Evolutionary conservation across 345 rosid genomes (phyloP).

Genomic region (Sonneratia alba): DNA sequence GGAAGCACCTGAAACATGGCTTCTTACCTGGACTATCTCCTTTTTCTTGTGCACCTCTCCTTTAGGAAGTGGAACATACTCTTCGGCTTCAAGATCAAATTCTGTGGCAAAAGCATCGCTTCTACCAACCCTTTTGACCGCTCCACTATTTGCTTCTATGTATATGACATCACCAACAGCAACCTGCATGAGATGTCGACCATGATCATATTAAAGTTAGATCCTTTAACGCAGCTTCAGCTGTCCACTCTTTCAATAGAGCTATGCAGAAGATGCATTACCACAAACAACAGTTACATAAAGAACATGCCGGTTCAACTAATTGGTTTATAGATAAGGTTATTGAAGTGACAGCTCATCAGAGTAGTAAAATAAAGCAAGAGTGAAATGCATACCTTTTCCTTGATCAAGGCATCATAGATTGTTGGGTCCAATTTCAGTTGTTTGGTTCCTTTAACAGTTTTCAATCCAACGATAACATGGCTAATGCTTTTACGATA

Average conservation of each 20-base stretch:
- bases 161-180: conserved; percentile 98
- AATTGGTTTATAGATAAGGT: no score
- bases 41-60: conserved; percentile 99
- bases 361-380: not conserved
- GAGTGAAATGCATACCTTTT: conserved; percentile 41
- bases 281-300: not conserved
- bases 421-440: conserved; percentile 97
- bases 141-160: conserved; percentile 95
- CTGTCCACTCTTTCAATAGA: not conserved
- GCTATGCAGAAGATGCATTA: not conserved
- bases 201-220: not conserved
- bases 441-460: conserved; percentile 96
- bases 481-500: conserved; percentile 98
- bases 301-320: not conserved
- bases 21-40: conserved; percentile 90
- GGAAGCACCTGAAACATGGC: not conserved
- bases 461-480: conserved; percentile 84
- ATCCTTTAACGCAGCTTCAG: not conserved
- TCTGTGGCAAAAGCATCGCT: conserved; percentile 97
- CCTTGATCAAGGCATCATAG: conserved; percentile 93
- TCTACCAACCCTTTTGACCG: conserved; percentile 93
- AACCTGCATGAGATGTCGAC: conserved; percentile 39
- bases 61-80: conserved; percentile 96
- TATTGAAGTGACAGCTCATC: not conserved
- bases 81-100: conserved; percentile 98